phyloP scores from a whole-genome alignment of 805 yeast species.

The Pichia thaimueangensis region DNA sequence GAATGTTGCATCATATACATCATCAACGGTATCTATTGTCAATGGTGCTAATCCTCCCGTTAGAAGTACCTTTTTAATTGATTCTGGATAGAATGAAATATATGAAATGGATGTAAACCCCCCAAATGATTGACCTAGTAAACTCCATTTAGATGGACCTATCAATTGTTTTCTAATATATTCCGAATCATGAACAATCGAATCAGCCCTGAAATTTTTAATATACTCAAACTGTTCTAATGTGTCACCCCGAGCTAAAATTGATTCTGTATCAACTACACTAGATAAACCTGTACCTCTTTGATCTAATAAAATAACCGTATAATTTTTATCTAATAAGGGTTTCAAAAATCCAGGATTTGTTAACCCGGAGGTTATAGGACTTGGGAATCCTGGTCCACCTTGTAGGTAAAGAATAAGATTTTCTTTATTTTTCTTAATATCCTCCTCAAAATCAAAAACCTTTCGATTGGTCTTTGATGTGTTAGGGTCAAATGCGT shows the following conservation, averaged over 20 bases:
- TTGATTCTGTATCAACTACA: constrained; percentile 34
- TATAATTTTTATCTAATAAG: constrained; percentile 17
- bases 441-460: constrained; percentile 26
- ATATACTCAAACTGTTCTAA: constrained; percentile 34
- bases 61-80: constrained; percentile 38
- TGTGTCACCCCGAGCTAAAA: constrained; percentile 16
- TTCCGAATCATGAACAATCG: constrained; percentile 47
- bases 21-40: constrained; percentile 33
- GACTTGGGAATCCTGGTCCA: constrained; percentile 48
- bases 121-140: constrained; percentile 31
- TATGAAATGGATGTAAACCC: constrained; percentile 13
- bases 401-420: constrained; percentile 41
- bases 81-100: constrained; percentile 16
- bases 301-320: constrained; percentile 43
- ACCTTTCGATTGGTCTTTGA: constrained; percentile 29
- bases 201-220: constrained; percentile 45
- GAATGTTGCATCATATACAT: constrained; percentile 45
- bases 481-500: constrained; percentile 20
- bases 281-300: constrained; percentile 56
- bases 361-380: constrained; percentile 14
- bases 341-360: constrained; percentile 17
- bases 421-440: constrained; percentile 18
- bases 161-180: constrained; percentile 33
- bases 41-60: constrained; percentile 60
- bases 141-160: constrained; percentile 36